These are phyloP conservation scores for Suillus bovinus DNA, from an alignment of 768 basidiomycete genomes.

Conservation along the genomic window DNA sequence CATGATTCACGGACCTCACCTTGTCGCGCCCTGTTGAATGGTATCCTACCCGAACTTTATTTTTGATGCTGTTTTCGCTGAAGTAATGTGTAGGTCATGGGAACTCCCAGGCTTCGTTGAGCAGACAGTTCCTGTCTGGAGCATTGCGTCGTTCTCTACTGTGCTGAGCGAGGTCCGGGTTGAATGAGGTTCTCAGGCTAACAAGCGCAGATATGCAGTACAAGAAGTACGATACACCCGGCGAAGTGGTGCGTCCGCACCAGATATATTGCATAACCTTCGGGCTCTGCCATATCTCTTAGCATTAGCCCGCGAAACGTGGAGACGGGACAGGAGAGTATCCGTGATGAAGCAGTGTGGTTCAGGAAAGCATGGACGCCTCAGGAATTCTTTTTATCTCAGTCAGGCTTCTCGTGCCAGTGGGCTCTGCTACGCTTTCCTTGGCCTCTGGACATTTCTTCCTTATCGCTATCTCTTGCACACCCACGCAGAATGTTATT, in stretches of 20 bases:
- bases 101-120: background rate
- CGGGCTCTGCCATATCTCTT: background rate
- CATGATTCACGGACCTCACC: too few relatives aligned
- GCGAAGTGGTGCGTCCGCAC: background rate
- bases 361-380: background rate
- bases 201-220: background rate
- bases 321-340: background rate
- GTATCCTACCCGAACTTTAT: background rate
- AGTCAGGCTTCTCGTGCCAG: background rate
- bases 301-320: background rate
- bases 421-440: background rate
- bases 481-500: background rate
- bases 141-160: background rate
- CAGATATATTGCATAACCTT: background rate
- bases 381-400: background rate
- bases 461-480: background rate
- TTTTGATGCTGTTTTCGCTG: background rate
- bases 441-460: background rate
- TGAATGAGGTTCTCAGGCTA: background rate
- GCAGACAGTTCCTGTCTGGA: background rate
- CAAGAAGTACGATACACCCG: background rate
- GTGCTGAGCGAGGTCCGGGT: background rate
- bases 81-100: background rate
- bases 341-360: background rate
- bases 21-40: too few relatives aligned